phyloP scores from a whole-genome alignment of 768 basidiomycete genomes.

The Naganishia antarctica region DNA sequence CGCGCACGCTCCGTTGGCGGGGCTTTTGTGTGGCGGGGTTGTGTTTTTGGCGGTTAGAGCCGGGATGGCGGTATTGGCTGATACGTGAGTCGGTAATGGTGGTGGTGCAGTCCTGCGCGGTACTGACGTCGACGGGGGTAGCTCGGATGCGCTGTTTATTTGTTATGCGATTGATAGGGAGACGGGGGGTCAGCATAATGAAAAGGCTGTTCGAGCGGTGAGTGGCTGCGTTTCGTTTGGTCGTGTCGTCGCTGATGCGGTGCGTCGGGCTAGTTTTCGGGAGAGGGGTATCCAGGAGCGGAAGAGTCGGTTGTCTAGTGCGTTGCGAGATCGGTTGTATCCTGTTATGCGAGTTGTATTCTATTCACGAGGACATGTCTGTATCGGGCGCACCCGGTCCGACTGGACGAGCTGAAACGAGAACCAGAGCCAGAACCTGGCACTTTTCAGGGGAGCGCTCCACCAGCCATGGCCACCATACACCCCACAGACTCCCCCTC shows the following conservation, averaged over 20 bases:
- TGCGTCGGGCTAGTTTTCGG: not conserved
- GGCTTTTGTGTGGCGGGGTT: slow-evolving; percentile 69
- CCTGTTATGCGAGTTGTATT: too few species aligned
- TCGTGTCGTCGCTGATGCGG: not conserved
- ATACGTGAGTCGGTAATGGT: slow-evolving; percentile 56
- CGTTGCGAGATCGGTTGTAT: not conserved
- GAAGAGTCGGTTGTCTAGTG: not conserved
- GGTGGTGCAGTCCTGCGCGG: too few species aligned
- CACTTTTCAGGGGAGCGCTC: too few species aligned
- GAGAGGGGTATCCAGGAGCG: not conserved
- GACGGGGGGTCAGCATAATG: slow-evolving; percentile 54
- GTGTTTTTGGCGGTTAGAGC: slow-evolving; percentile 78
- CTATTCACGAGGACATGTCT: too few species aligned
- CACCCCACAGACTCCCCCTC: not conserved
- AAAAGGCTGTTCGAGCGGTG: slow-evolving; percentile 60
- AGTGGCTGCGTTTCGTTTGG: slow-evolving; percentile 38
- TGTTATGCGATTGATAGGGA: slow-evolving; percentile 66
- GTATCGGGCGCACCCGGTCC: too few species aligned
- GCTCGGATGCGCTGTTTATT: slow-evolving; percentile 63
- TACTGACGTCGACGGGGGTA: too few species aligned
- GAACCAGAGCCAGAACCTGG: too few species aligned
- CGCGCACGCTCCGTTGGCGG: slow-evolving; percentile 66
- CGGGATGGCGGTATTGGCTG: slow-evolving; percentile 73
- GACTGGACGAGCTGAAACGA: too few species aligned
- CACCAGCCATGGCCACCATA: too few species aligned